A percentile compares a stretch with the other conserved stretches of the same genome.
Evolutionary conservation across 768 basidiomycete genomes (phyloP).

Genomic region (Galerina marginata): DNA sequence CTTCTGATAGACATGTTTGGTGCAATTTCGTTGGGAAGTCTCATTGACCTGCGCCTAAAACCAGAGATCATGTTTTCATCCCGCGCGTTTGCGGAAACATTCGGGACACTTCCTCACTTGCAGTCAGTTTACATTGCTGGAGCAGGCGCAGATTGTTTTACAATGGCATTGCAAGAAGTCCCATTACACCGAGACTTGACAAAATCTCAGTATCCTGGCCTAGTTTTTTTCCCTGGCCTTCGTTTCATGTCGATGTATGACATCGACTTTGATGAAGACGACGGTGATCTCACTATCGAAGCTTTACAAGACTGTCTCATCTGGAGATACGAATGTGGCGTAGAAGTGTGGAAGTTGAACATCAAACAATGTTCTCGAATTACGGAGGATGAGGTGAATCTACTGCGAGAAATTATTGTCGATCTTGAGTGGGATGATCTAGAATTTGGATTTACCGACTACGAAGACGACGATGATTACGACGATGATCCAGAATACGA

Average conservation of each 20-base stretch:
- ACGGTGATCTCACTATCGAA: background rate
- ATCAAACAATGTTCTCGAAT: conserved; percentile 29
- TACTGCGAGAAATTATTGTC: conserved; percentile 33
- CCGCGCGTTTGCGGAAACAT: background rate
- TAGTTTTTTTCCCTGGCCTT: background rate
- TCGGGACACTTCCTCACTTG: conserved; percentile 3
- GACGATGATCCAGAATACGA: too few species aligned
- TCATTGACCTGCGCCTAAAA: background rate
- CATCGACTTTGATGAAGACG: background rate
- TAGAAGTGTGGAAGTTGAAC: conserved; percentile 31
- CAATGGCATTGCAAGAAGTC: background rate
- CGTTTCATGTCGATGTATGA: background rate
- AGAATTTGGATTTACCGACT: conserved; percentile 16
- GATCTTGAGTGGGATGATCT: conserved; percentile 42
- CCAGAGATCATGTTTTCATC: too few species aligned
- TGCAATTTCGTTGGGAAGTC: background rate
- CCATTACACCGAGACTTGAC: background rate
- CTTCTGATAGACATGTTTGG: background rate
- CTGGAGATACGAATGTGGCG: conserved; percentile 36
- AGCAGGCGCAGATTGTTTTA: background rate
- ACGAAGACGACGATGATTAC: too few species aligned
- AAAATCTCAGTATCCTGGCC: background rate
- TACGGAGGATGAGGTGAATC: conserved; percentile 23
- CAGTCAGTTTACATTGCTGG: background rate
- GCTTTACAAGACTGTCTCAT: conserved; percentile 30